Evolutionary conservation across 1,139 yeast genomes (phyloP), one percentile per base, ranked within the genome.

Genomic region (Taphrina betulina): DNA sequence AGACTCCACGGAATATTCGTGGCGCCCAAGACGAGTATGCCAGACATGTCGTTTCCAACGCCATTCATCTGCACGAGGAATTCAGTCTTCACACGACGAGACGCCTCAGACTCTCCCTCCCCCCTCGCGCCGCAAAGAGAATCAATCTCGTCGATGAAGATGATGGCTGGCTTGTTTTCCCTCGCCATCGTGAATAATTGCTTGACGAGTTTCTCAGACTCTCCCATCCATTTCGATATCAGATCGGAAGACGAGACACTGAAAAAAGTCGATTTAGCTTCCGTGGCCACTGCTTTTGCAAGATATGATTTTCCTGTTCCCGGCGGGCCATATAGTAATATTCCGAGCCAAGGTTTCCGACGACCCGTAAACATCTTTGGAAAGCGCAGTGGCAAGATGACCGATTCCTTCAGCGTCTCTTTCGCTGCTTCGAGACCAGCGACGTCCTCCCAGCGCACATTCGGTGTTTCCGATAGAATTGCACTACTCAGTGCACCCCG

Each of bases 141-240:
- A 71, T 92, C 99, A 22, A 92, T 96, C 71, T 92, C 99, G 72
- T 92, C 99, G 58, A 92, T 92, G 70, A 92, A 92, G 57, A 92
- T 92, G 64, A 92, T 94, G 0, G 95, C 82, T 0, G 98, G 98
- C 66, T 88, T 89, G 66, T 83, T 85, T 69, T 92, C 98, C 63
- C 97, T 77, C 1, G 99, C 99, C 95, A 92, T 87, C 41, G 85
- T 80, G 71, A 92, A 92, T 62, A 92, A 75, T 68, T 92, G 97
- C 68, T 90, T 90, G 29, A 92, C 98, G 60, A 92, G 79, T 72
- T 54, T 51, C 33, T 59, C 61, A 26, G 92, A 82, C 69, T 92
- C 98, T 64, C 99, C 99, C 97, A 92, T 90, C 97, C 97, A 92
- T 70, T 92, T 94, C 62, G 95, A 84, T 3, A 94, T 96, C 66